Evolutionary conservation across 495 filamentous ascomycete genomes (phyloP).

Genomic region (Penicillium chermesinum): DNA sequence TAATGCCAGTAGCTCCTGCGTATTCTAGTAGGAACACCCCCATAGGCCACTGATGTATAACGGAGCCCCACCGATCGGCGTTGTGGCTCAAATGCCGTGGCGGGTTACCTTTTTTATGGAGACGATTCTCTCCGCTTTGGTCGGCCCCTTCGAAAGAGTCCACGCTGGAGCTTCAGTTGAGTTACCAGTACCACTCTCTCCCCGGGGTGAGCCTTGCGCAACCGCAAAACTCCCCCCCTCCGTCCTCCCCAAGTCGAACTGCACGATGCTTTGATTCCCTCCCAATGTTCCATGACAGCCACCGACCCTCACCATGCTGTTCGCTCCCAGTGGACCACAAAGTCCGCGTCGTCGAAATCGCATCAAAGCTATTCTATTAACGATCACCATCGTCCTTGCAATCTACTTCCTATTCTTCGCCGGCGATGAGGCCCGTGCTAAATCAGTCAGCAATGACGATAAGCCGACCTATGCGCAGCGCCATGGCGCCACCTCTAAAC

Average conservation of each 20-base stretch:
- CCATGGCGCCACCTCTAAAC: slow-evolving; percentile 8
- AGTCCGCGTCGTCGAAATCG: slow-evolving; percentile 40
- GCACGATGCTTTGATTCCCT: slow-evolving; percentile 1
- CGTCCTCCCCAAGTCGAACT: slow-evolving; percentile 2
- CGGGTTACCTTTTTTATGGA: not conserved
- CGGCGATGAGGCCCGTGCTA: slow-evolving; percentile 10
- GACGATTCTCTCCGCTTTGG: too few species aligned
- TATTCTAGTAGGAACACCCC: not conserved
- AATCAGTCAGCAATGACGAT: slow-evolving; percentile 10
- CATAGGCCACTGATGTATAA: not conserved
- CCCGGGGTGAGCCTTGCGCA: not conserved
- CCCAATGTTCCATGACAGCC: slow-evolving; percentile 3
- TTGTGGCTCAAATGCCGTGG: not conserved
- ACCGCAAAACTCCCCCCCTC: slow-evolving; percentile 2
- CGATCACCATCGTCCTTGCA: slow-evolving; percentile 36
- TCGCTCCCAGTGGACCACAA: slow-evolving; percentile 33
- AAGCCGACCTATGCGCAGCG: slow-evolving; percentile 22
- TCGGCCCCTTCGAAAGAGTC: too few species aligned
- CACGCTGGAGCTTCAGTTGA: too few species aligned
- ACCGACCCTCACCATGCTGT: slow-evolving; percentile 25
- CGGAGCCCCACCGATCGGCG: slow-evolving; percentile 3
- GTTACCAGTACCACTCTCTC: not conserved
- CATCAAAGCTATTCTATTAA: slow-evolving; percentile 38
- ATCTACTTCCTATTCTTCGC: slow-evolving; percentile 41
- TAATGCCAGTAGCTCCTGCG: too few species aligned